A percentile compares a stretch with the other conserved stretches of the same genome.
These are phyloP conservation scores for Citeromyces matritensis DNA, from an alignment of 805 yeast genomes.

Conservation along the genomic window DNA sequence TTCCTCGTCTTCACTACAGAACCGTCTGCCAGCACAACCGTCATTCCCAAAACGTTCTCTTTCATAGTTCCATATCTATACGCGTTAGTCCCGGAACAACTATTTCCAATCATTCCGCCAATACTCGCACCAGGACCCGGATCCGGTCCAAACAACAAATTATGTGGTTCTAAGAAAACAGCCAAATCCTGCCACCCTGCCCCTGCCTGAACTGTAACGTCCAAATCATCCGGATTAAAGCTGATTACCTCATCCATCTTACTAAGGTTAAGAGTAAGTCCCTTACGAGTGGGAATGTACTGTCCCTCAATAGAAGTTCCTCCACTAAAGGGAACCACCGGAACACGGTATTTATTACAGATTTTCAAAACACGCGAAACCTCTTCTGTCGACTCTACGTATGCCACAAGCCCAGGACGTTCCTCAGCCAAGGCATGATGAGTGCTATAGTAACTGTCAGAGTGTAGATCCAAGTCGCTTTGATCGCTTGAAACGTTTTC, in stretches of 20 bases:
- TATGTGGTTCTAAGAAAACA: slow-evolving; percentile 36
- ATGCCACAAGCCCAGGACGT: slow-evolving; percentile 44
- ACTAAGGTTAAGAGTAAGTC: slow-evolving; percentile 49
- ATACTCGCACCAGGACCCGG: slow-evolving; percentile 83
- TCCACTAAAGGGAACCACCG: slow-evolving; percentile 66
- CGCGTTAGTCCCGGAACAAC: slow-evolving; percentile 77
- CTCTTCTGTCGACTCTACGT: slow-evolving; percentile 51
- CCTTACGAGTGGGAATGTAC: slow-evolving; percentile 57
- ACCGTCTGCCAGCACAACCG: slow-evolving; percentile 79
- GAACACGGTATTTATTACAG: slow-evolving; percentile 43
- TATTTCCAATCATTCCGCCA: slow-evolving; percentile 76
- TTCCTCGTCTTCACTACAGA: slow-evolving; percentile 61
- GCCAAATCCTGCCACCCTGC: slow-evolving; percentile 73
- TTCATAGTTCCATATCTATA: slow-evolving; percentile 76
- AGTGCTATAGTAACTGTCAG: slow-evolving; percentile 56
- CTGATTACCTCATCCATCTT: slow-evolving; percentile 47
- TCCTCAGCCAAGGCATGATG: slow-evolving; percentile 55
- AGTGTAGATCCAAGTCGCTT: slow-evolving; percentile 21
- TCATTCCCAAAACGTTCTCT: slow-evolving; percentile 59
- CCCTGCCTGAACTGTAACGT: slow-evolving; percentile 68
- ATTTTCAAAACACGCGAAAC: slow-evolving; percentile 50
- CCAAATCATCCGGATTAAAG: slow-evolving; percentile 57
- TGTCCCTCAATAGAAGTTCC: slow-evolving; percentile 82
- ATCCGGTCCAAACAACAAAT: slow-evolving; percentile 67
- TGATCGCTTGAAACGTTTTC: slow-evolving; percentile 1